Evolutionary conservation across 208 protist genomes (phyloP), one percentile per base, ranked within the genome.

Genomic region (Acanthamoeba lenticulata): DNA sequence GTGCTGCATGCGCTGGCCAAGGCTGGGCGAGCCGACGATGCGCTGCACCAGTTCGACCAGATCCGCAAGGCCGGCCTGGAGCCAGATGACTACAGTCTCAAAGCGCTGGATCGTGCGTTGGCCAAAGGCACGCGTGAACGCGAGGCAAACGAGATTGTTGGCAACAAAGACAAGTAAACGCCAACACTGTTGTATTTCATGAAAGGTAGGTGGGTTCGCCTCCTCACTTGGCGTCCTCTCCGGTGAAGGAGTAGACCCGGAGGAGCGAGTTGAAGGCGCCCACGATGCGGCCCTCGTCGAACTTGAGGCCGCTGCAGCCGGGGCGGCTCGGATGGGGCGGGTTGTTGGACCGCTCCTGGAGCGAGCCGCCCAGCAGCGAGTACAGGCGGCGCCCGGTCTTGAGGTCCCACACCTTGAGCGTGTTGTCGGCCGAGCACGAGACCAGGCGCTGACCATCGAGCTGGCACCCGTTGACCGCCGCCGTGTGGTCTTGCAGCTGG

Each of bases 401-500:
- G 7, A 81, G 65, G 42, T 93, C 89, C 89, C 89, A 93, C 57
- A 93, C 89, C 89, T 93, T 93, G 62, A 93, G 19, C 32, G 89
- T 93, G 89, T 93, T 93, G 29, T 93, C 89, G n/a, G 89, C 89
- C 15, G 89, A 93, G 40, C 62, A 49, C 15, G n/a, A 44, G 19
- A 93, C 89, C 40, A 93, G 42, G 3, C 47, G 38, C 42, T 93
- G 89, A 1, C 89, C 89, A 36, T 93, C 89, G 2, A 81, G 47
- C 45, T 93, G 89, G 67, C 55, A 72, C 42, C 38, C 67, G 44
- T 93, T 74, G 19, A 93, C 89, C 32, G 40, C 45, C 15, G 65
- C 89, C 34, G 89, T 93, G 42, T 93, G 89, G 44, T 93, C 89
- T 5, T 52, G 24, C 34, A 93, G 89, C n/a, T 32, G 9, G 15